Evolutionary conservation across 192 early-diverging fungal genomes (phyloP).

Genomic region (Entomortierella parvispora): DNA sequence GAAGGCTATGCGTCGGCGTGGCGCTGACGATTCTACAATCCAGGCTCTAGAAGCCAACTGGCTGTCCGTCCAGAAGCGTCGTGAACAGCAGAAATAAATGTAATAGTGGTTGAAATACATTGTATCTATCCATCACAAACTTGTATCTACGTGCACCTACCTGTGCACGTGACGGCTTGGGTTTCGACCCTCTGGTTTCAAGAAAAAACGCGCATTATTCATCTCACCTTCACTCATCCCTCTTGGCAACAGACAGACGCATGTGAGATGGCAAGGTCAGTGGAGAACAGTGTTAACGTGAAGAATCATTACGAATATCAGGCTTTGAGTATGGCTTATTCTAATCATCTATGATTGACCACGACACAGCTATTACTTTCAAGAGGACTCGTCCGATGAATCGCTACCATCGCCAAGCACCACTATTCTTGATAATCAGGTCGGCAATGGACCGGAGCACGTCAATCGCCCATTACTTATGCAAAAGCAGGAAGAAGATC

Average conservation of each 20-base stretch:
- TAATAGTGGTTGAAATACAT: too few species aligned
- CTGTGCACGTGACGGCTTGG: too few species aligned
- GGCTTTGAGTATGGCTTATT: not conserved
- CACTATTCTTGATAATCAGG: not conserved
- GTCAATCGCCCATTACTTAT: not conserved
- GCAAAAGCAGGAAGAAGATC: not conserved
- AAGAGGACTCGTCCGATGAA: conserved; percentile 46
- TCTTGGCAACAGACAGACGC: too few species aligned
- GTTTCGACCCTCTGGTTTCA: too few species aligned
- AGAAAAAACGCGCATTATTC: too few species aligned
- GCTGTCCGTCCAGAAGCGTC: conserved; percentile 18
- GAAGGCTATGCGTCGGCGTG: conserved; percentile 20
- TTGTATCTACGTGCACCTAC: too few species aligned
- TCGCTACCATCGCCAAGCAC: conserved; percentile 6
- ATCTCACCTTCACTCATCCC: not conserved
- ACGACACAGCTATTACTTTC: conserved; percentile 50
- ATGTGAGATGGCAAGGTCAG: too few species aligned
- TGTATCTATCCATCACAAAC: too few species aligned
- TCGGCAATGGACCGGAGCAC: not conserved
- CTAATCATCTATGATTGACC: too few species aligned
- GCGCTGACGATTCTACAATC: conserved; percentile 24
- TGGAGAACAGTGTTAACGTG: not conserved
- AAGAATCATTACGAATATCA: not conserved
- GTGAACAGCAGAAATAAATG: conserved; percentile 2
- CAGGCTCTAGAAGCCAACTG: conserved; percentile 27